phyloP scores from a whole-genome alignment of 176 grass and related monocot species.

The Alopecurus myosuroides region DNA sequence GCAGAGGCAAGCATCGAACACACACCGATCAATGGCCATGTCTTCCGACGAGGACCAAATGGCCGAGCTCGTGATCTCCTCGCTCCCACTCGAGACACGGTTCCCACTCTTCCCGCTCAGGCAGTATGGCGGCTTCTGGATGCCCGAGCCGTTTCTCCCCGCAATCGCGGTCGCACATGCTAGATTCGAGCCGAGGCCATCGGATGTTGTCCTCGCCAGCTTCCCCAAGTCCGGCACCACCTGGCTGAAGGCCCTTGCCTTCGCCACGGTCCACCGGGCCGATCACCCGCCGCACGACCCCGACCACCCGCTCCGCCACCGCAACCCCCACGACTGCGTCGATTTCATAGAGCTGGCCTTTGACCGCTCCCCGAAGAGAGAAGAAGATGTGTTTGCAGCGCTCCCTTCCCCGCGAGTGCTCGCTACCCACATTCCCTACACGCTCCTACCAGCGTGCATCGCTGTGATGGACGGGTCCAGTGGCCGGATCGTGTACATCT shows the following conservation, averaged over 20 bases:
- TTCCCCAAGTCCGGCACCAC: constrained; percentile 43
- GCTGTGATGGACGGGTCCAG: not conserved
- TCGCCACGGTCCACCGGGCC: not conserved
- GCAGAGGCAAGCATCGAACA: too few species aligned
- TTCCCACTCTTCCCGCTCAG: not conserved
- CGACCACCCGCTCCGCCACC: not conserved
- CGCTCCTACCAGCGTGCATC: constrained; percentile 11
- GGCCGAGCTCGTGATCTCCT: not conserved
- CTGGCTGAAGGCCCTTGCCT: constrained; percentile 42
- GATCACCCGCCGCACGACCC: not conserved
- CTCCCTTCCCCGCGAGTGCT: not conserved
- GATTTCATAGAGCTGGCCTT: not conserved
- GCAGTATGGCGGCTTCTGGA: constrained; percentile 32
- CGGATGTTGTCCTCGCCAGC: constrained; percentile 23
- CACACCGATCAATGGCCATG: not conserved
- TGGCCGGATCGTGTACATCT: constrained; percentile 32
- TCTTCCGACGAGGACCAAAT: too few species aligned
- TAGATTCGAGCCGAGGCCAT: not conserved
- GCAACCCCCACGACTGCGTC: constrained; percentile 41
- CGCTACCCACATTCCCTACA: constrained; percentile 29
- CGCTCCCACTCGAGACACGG: not conserved
- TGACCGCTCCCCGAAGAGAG: not conserved
- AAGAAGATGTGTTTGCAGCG: not conserved
- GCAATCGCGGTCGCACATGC: not conserved
- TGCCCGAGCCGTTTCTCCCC: not conserved